Evolutionary conservation across 1,284 basidiomycete genomes (phyloP), one percentile per base, ranked within the genome.

Genomic region (Meira miltonrushii): DNA sequence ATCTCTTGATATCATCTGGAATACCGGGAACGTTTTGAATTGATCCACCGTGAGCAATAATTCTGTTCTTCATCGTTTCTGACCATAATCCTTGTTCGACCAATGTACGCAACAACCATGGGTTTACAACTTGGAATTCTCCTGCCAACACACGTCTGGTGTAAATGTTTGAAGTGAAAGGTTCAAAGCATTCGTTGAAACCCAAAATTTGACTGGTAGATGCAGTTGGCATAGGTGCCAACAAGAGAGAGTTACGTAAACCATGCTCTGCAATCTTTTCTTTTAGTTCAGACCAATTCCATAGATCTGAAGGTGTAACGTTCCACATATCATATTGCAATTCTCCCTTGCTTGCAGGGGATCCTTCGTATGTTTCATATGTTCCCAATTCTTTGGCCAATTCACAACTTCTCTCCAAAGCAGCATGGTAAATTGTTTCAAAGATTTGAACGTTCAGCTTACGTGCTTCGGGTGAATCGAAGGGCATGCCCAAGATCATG

Each of bases 41-140:
- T 12, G 93, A 96, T 46, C 79, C 94, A 74, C 92, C 89, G 81
- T 95, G 88, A 8, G 95, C 95, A 69, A 99, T 98, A 81, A 98
- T 92, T 83, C 90, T 88, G 82, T 97, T 95, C 85, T 96, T 96
- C 94, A 98, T 98, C 75, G 90, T 86, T 75, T 99, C 94, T 78
- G 96, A 86, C 95, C 95, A 99, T 13, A 98, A 85, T 48, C 88
- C 88, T 60, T 88, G 88, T 76, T 95, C 91, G 72, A 98, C 94
- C 58, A 99, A 87, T 75, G 98, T 95, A 61, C 92, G 88, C 15
- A 98, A 85, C 55, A 99, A 84, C 95, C 95, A 98, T 0, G 94
- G 95, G 82, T 92, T 95, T 64, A 97, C 94, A 64, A 98, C 86
- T 80, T 97, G 94, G 89, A 98, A 99, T 82, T 99, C 95, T 59